phyloP scores from a whole-genome alignment of 306 rosid genomes.

The Ochetophila trinervis region DNA sequence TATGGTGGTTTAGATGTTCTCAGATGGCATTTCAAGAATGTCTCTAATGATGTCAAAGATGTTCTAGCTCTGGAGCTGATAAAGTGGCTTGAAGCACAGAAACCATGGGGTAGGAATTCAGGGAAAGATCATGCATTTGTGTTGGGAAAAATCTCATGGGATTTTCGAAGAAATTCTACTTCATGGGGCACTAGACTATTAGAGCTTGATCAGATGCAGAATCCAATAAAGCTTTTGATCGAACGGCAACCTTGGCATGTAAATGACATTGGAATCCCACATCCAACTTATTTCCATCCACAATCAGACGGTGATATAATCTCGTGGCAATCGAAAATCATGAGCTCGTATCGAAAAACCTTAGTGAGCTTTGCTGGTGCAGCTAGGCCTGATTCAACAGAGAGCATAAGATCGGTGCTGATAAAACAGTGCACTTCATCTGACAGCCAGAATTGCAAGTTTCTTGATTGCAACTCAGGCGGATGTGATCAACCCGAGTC shows the following conservation, averaged over 20 bases:
- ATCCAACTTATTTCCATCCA: constrained; percentile 75
- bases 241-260: constrained; percentile 77
- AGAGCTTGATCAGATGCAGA: constrained; percentile 62
- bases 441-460: constrained; percentile 33
- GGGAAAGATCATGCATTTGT: constrained; percentile 75
- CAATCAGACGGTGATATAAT: constrained; percentile 54
- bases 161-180: constrained; percentile 47
- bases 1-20: constrained; percentile 70
- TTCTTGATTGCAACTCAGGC: constrained; percentile 43
- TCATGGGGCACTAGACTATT: constrained; percentile 66
- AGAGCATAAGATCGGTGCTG: constrained; percentile 47
- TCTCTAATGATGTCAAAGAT: constrained; percentile 62
- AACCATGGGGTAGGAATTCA: constrained; percentile 44
- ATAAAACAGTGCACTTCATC: constrained; percentile 54
- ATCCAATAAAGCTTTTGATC: constrained; percentile 62
- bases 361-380: constrained; percentile 68
- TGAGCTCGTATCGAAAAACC: constrained; percentile 33
- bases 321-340: constrained; percentile 53
- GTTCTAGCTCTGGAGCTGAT: constrained; percentile 48
- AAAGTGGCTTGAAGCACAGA: constrained; percentile 52
- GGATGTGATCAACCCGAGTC: constrained; percentile 47
- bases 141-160: constrained; percentile 82
- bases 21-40: constrained; percentile 77
- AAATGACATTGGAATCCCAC: constrained; percentile 74
- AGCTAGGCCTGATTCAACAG: constrained; percentile 41